phyloP scores from a whole-genome alignment of 768 basidiomycete species.

The Neoboletus brunneissimus region DNA sequence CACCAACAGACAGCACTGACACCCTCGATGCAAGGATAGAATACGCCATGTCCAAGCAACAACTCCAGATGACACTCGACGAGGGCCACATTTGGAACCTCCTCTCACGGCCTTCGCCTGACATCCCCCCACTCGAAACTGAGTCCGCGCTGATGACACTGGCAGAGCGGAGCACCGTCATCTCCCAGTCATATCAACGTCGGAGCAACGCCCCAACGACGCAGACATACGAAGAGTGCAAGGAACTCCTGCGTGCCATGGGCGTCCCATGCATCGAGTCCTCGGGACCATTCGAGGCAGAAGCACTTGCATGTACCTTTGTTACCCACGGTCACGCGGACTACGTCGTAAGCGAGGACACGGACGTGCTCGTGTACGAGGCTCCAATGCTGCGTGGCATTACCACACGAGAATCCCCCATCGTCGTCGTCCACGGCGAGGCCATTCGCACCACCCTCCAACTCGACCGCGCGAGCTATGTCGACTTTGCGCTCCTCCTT shows the following conservation, averaged over 20 bases:
- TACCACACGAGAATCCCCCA: conserved; percentile 54
- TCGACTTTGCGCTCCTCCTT: conserved; percentile 85
- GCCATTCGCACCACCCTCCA: conserved; percentile 56
- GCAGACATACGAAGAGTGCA: conserved; percentile 68
- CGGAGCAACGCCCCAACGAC: conserved; percentile 59
- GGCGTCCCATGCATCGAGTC: conserved; percentile 78
- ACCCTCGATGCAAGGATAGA: conserved; percentile 39
- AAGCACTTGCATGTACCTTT: conserved; percentile 78
- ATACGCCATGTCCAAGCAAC: conserved; percentile 58
- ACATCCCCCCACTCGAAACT: conserved; percentile 15
- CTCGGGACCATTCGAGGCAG: conserved; percentile 73
- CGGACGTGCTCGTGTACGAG: conserved; percentile 80
- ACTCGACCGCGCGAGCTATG: conserved; percentile 55
- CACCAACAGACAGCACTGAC: conserved; percentile 15
- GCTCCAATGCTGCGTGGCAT: conserved; percentile 81
- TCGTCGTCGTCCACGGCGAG: conserved; percentile 61
- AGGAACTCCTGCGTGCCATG: conserved; percentile 69
- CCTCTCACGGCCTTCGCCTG: conserved; percentile 28
- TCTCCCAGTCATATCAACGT: conserved; percentile 65
- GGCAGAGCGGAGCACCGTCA: conserved; percentile 47
- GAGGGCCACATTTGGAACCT: conserved; percentile 61
- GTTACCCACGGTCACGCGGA: conserved; percentile 76
- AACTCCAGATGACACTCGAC: conserved; percentile 55
- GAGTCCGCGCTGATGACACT: conserved; percentile 34
- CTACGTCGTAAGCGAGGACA: conserved; percentile 90